Conservation (phyloP, 2,329 filamentous ascomycete species). For the Dactylellina leptospora region DNA sequence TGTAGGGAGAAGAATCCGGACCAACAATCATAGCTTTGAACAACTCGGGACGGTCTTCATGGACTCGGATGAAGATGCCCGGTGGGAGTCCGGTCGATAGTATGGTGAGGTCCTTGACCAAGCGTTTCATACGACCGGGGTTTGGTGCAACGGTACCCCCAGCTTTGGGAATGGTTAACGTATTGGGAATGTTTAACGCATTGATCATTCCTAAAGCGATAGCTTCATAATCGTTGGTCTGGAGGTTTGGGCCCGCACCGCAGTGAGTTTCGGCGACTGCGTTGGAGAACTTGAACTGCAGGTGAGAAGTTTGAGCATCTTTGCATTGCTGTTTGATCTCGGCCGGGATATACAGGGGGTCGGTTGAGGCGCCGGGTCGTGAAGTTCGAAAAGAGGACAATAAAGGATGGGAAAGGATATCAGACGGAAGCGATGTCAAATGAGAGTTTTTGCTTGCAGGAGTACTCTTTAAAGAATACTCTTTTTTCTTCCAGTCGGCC, state of each 20-base stretch:
- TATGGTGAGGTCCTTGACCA: constrained; percentile 63
- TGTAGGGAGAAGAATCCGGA: constrained; percentile 66
- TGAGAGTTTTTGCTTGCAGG: constrained; percentile 16
- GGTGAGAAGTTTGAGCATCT: constrained; percentile 26
- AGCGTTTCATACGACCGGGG: constrained; percentile 53
- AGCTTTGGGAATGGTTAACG: constrained; percentile 8
- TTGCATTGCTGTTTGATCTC: constrained; percentile 33
- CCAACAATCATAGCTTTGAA: constrained; percentile 66
- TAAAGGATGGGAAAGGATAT: constrained; percentile 14
- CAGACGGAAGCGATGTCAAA: constrained; percentile 2
- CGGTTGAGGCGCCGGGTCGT: not conserved
- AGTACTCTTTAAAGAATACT: constrained; percentile 9
- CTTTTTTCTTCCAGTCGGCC: constrained; percentile 14
- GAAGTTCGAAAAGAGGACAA: constrained; percentile 6
- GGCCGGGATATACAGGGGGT: constrained; percentile 32
- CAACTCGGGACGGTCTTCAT: constrained; percentile 63
- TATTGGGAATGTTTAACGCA: too few relatives aligned
- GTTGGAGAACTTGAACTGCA: constrained; percentile 52
- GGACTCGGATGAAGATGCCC: constrained; percentile 66
- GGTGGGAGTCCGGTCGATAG: constrained; percentile 64
- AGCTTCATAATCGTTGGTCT: not conserved
- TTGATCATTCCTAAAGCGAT: too few relatives aligned
- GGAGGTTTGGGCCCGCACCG: constrained; percentile 10
- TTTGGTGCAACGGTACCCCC: constrained; percentile 21
- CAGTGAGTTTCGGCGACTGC: constrained; percentile 45